A percentile compares a stretch with the other conserved stretches of the same genome.
These are phyloP conservation scores for Nigrospora sphaerica DNA, from an alignment of 2,329 filamentous ascomycete species.

Conservation along the genomic window DNA sequence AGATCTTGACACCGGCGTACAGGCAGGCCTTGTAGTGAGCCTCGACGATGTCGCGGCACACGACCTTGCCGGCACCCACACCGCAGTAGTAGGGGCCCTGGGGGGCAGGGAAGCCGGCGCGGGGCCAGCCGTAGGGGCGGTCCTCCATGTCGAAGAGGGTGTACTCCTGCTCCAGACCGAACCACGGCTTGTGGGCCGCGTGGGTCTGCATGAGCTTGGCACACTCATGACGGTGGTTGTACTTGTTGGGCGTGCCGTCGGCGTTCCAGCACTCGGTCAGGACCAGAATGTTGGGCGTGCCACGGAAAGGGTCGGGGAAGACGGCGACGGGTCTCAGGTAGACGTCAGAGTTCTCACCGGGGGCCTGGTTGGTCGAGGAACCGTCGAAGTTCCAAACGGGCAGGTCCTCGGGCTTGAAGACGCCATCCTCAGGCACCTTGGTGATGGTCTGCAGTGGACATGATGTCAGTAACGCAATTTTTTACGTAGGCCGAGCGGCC, in stretches of 20 bases:
- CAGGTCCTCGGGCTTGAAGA: constrained; percentile 42
- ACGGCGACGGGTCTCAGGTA: constrained; percentile 87
- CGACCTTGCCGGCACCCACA: constrained; percentile 94
- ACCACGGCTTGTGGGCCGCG: constrained; percentile 82
- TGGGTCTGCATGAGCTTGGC: constrained; percentile 85
- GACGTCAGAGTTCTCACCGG: constrained; percentile 93
- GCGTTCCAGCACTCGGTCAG: constrained; percentile 91
- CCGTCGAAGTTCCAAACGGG: constrained; percentile 57
- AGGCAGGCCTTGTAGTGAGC: constrained; percentile 84
- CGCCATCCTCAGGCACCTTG: constrained; percentile 29
- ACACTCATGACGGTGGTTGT: constrained; percentile 93
- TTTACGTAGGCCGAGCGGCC: too few relatives aligned
- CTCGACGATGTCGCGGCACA: constrained; percentile 94
- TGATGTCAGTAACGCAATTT: constrained; percentile 7
- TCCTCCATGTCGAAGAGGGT: constrained; percentile 80
- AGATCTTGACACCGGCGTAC: constrained; percentile 87
- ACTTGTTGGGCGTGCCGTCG: constrained; percentile 95
- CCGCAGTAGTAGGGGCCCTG: constrained; percentile 97
- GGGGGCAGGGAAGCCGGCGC: constrained; percentile 75
- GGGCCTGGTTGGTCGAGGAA: constrained; percentile 86
- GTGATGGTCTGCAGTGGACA: constrained; percentile 36
- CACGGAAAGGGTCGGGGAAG: constrained; percentile 88
- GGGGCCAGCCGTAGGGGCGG: constrained; percentile 83
- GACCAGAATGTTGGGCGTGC: constrained; percentile 85
- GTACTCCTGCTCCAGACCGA: constrained; percentile 97